These are phyloP conservation scores for Rostrohypoxylon terebratum DNA, from an alignment of 495 filamentous ascomycete genomes.

Conservation along the genomic window DNA sequence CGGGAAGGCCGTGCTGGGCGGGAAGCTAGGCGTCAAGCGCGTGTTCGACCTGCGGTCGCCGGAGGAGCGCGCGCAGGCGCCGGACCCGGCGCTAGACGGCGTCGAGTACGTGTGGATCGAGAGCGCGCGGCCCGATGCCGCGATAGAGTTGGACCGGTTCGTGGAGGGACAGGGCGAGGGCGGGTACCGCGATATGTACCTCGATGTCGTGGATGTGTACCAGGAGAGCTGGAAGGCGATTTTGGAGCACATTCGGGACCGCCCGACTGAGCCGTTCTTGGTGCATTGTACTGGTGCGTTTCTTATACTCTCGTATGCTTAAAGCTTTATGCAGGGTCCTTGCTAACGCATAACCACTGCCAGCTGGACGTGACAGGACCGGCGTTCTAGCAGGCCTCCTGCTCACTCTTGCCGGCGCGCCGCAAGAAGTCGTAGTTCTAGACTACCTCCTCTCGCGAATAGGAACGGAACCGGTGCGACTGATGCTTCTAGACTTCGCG, in stretches of 20 bases:
- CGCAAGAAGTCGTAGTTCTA: conserved; percentile 57
- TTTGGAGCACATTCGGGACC: conserved; percentile 54
- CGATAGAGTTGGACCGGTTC: conserved; percentile 51
- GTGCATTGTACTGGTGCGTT: conserved; percentile 67
- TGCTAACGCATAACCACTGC: conserved; percentile 17
- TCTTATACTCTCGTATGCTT: not conserved
- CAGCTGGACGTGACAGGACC: conserved; percentile 73
- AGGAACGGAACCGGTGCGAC: conserved; percentile 59
- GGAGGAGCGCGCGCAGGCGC: conserved; percentile 50
- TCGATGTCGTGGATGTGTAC: conserved; percentile 57
- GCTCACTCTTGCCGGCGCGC: conserved; percentile 63
- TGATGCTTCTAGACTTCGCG: conserved; percentile 56
- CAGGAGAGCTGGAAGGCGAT: conserved; percentile 50
- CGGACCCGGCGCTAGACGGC: conserved; percentile 55
- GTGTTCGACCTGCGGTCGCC: conserved; percentile 60
- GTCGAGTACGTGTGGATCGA: conserved; percentile 56
- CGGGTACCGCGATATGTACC: conserved; percentile 57
- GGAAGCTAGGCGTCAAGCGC: conserved; percentile 53
- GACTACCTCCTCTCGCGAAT: conserved; percentile 66
- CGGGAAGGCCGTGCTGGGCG: conserved; percentile 54
- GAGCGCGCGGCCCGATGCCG: conserved; percentile 48
- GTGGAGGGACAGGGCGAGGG: conserved; percentile 55
- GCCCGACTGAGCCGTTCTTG: conserved; percentile 51
- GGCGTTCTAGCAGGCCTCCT: conserved; percentile 70
- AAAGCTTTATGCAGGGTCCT: not conserved